Evolutionary conservation across 2,329 filamentous ascomycete genomes (phyloP), one percentile per base, ranked within the genome.

Genomic region (Ustilaginoidea virens): DNA sequence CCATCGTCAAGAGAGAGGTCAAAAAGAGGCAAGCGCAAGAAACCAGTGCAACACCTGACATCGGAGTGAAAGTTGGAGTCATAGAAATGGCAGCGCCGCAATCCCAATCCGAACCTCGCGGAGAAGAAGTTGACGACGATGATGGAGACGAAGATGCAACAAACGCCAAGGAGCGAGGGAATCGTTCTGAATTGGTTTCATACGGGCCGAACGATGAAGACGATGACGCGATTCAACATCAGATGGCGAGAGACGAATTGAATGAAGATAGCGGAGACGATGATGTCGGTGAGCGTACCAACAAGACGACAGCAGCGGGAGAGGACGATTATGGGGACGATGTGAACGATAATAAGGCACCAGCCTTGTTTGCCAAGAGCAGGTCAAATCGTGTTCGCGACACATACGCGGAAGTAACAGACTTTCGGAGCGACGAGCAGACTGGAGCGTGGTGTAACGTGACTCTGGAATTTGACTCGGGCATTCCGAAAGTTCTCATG

Each of bases 191-290:
- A 52, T 80, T 78, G 17, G 75, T 87, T 3, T 90, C 83, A 10
- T 96, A 94, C 41, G 87, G 83, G 22, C 81, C 77, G 19, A 92
- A 92, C 26, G 90, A 96, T 46, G 86, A 93, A 5, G 87, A 87
- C 4, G 90, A 96, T 45, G 70, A 82, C 39, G 74, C 68, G 20
- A 73, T 92, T 31, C 74, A 78, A 42, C 60, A 61, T 29, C 64
- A 68, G 33, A 66, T 77, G 44, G 66, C 70, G 3, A 70, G 72
- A 13, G 66, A 66, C 3, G 66, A 71, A 6, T 28, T 36, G 28
- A 63, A 72, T 20, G 72, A 77, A 11, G 22, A 24, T 12, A 24
- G n/a, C 22, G 22, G 22, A 9, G 9, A 11, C n/a, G 8, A 24
- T 11, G 22, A 24, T 12, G 22, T n/a, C 7, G 3, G 7, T 24